These are phyloP conservation scores for Neurospora sp. DNA, from an alignment of 495 filamentous ascomycete genomes.

Conservation along the genomic window DNA sequence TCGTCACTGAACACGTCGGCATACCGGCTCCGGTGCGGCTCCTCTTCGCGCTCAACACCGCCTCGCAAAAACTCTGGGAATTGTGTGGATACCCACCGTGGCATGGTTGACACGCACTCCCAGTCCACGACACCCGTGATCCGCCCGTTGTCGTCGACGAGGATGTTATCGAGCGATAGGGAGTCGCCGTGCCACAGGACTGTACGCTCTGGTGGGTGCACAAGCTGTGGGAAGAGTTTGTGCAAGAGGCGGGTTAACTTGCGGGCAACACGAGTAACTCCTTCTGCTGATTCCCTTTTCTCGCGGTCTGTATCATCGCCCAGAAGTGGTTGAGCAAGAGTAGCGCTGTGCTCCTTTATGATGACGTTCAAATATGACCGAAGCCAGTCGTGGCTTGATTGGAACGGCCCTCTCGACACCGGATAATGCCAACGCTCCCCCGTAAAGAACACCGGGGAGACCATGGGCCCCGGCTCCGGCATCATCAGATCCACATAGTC, in stretches of 20 bases:
- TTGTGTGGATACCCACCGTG: conserved; percentile 36
- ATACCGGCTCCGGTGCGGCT: conserved; percentile 25
- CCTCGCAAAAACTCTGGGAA: conserved; percentile 35
- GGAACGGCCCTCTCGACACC: conserved; percentile 19
- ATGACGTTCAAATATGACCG: conserved; percentile 17
- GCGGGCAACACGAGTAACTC: conserved; percentile 13
- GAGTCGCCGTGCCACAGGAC: conserved; percentile 37
- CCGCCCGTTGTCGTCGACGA: conserved; percentile 32
- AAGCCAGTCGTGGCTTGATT: conserved; percentile 23
- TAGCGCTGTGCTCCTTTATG: conserved; percentile 16
- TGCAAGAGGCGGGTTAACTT: conserved; percentile 18
- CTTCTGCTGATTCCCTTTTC: conserved; percentile 20
- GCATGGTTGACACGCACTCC: conserved; percentile 41
- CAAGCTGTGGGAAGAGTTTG: conserved; percentile 18
- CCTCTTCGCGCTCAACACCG: conserved; percentile 10
- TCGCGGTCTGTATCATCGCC: conserved; percentile 11
- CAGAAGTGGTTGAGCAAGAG: not conserved
- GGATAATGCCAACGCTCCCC: conserved; percentile 17
- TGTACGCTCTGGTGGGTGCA: conserved; percentile 20
- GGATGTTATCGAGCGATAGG: conserved; percentile 39
- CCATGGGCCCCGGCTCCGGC: conserved; percentile 14
- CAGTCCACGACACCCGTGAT: conserved; percentile 44
- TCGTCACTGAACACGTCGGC: conserved; percentile 14
- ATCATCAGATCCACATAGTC: not conserved
- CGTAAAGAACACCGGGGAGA: conserved; percentile 18